phyloP scores from a whole-genome alignment of 495 filamentous ascomycete genomes.

The Penicillium tannophilum region DNA sequence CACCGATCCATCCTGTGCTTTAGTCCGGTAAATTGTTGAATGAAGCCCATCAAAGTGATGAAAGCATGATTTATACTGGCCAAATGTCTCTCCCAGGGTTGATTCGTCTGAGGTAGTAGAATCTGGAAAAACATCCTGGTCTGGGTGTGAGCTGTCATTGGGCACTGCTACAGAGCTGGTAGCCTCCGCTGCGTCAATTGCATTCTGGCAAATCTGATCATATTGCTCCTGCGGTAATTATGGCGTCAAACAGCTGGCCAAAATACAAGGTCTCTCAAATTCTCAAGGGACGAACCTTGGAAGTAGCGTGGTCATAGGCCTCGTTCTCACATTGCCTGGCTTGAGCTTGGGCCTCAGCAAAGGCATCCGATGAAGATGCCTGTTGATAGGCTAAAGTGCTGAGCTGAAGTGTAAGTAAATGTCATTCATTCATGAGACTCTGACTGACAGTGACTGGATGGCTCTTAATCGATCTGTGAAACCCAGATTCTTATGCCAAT shows the following conservation, averaged over 20 bases:
- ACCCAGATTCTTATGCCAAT: constrained; percentile 43
- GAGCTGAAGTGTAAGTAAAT: constrained; percentile 17
- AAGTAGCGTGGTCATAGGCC: constrained; percentile 42
- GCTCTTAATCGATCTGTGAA: constrained; percentile 55
- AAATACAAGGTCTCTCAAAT: background rate
- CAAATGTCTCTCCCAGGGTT: constrained; percentile 57
- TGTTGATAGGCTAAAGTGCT: constrained; percentile 52
- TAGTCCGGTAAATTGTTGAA: constrained; percentile 76
- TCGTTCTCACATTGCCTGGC: constrained; percentile 43
- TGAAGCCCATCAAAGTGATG: constrained; percentile 76
- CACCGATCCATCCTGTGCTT: constrained; percentile 34
- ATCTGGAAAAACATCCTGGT: constrained; percentile 15
- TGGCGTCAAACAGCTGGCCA: background rate
- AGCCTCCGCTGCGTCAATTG: constrained; percentile 40
- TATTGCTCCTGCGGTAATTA: constrained; percentile 47
- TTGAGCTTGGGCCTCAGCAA: constrained; percentile 45
- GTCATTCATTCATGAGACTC: background rate
- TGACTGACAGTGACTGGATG: constrained; percentile 49
- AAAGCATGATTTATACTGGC: constrained; percentile 68
- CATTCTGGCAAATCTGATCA: constrained; percentile 43
- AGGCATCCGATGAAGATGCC: constrained; percentile 36
- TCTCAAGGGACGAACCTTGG: constrained; percentile 29
- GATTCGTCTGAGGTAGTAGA: constrained; percentile 7
- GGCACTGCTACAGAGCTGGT: constrained; percentile 20
- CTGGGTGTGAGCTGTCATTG: constrained; percentile 22